Evolutionary conservation across 192 early-diverging fungal genomes (phyloP).

Genomic region (Coemansia sp.): DNA sequence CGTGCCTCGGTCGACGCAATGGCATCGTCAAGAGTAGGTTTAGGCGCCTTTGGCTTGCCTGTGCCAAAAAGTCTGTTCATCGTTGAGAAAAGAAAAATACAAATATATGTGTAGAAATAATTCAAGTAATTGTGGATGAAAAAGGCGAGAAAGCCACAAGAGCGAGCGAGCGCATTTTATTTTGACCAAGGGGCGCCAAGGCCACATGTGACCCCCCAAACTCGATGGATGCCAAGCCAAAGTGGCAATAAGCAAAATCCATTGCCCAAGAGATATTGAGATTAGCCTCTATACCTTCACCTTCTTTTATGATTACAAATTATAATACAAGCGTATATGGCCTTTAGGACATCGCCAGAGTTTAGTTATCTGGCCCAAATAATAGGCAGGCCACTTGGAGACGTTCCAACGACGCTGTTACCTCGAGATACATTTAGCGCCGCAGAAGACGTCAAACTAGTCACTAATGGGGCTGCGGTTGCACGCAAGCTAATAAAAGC

Average conservation of each 20-base stretch:
- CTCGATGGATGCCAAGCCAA: not conserved
- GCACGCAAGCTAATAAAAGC: conserved; percentile 17
- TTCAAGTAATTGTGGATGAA: not conserved
- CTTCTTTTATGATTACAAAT: not conserved
- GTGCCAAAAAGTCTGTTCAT: conserved; percentile 97
- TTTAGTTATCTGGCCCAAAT: not conserved
- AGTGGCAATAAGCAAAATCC: not conserved
- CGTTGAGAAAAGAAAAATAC: not conserved
- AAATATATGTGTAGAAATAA: not conserved
- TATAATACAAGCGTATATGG: not conserved
- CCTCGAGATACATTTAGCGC: not conserved
- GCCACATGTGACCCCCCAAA: conserved; percentile 8
- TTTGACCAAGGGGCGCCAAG: not conserved
- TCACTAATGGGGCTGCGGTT: conserved; percentile 16
- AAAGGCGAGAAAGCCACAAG: not conserved
- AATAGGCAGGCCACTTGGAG: conserved; percentile 17
- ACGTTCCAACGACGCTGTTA: conserved; percentile 23
- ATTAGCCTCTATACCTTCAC: not conserved
- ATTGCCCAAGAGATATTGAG: not conserved
- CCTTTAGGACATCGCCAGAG: conserved; percentile 3
- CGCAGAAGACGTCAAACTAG: conserved; percentile 14
- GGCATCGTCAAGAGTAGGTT: conserved; percentile 87
- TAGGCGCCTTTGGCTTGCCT: conserved; percentile 77
- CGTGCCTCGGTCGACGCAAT: conserved; percentile 83
- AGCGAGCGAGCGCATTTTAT: not conserved